Conservation (phyloP, 2,329 filamentous ascomycete genomes). For the Xylariales sp. region DNA sequence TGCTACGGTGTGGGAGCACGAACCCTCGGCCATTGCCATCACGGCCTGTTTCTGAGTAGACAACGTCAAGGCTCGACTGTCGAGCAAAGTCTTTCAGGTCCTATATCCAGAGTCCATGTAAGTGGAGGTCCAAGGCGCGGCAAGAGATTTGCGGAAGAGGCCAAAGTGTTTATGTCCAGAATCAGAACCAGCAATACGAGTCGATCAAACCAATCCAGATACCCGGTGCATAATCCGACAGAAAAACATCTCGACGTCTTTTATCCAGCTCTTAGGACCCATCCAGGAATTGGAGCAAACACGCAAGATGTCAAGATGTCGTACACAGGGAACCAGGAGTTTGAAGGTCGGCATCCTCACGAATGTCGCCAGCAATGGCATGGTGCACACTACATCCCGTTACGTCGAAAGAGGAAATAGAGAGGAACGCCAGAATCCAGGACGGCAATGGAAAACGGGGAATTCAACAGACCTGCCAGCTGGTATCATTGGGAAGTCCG, state of each 20-base stretch:
- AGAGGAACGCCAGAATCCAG: constrained; percentile 52
- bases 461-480: constrained; percentile 97
- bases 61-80: constrained; percentile 95
- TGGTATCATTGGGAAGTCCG: constrained; percentile 97
- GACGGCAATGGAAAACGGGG: constrained; percentile 63
- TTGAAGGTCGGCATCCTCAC: constrained; percentile 45
- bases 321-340: constrained; percentile 42
- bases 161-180: constrained; percentile 47
- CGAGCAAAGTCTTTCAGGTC: constrained; percentile 99
- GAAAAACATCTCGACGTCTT: constrained; percentile 47
- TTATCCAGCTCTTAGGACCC: constrained; percentile 48
- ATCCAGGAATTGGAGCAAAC: constrained; percentile 45
- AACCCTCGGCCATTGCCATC: constrained; percentile 94
- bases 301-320: constrained; percentile 42
- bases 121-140: constrained; percentile 72
- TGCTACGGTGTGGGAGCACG: constrained; percentile 52
- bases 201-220: constrained; percentile 50
- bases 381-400: constrained; percentile 44
- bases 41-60: constrained; percentile 95
- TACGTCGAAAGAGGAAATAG: constrained; percentile 44
- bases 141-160: constrained; percentile 50
- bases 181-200: constrained; percentile 51
- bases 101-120: constrained; percentile 87
- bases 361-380: constrained; percentile 45
- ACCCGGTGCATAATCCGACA: constrained; percentile 46